Evolutionary conservation across 208 protist genomes (phyloP), one percentile per base, ranked within the genome.

Genomic region (Novymonas esmeraldas): DNA sequence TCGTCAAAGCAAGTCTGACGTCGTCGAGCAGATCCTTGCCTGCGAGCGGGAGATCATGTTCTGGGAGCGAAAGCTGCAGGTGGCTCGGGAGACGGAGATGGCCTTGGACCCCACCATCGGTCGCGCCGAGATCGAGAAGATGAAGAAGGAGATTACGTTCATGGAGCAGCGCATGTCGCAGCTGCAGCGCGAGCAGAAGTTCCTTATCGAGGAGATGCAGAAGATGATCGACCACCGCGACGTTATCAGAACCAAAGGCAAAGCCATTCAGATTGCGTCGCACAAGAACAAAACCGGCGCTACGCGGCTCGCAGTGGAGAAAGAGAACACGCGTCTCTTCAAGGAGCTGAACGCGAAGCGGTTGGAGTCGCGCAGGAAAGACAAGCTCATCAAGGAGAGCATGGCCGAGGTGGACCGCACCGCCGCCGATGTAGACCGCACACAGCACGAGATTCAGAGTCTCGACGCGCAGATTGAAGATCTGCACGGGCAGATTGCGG

Each of bases 1-100:
- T 26, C 61, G 81, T n/a, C 69, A 88, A 42, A 66, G 76, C 34
- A 98, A 98, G 81, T 60, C 76, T 3, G 82, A 93, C 33, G 57
- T 98, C 11, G 29, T 97, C 22, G 73, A 97, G 57, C 86, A 97
- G 44, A 90, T 98, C 46, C 74, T 98, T 57, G 85, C 95, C 49
- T 93, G 89, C 52, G 94, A 98, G 80, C 78, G 94, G 6, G 90
- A 98, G 75, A 96, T 98, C 45, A 93, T 98, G 82, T 93, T 98
- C 63, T 98, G 96, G 95, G 93, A 98, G 64, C 82, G 95, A 55
- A 98, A 99, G 78, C 97, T 99, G 64, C 92, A 98, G 54, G 82
- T 99, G 16, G 92, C 94, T 34, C 93, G 94, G 20, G 97, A 99
- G 81, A 98, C 97, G 39, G 93, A 98, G 65, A 95, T 96, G 82